Conservation (phyloP, 495 filamentous ascomycete species). For the Penicillium egyptiacum region DNA sequence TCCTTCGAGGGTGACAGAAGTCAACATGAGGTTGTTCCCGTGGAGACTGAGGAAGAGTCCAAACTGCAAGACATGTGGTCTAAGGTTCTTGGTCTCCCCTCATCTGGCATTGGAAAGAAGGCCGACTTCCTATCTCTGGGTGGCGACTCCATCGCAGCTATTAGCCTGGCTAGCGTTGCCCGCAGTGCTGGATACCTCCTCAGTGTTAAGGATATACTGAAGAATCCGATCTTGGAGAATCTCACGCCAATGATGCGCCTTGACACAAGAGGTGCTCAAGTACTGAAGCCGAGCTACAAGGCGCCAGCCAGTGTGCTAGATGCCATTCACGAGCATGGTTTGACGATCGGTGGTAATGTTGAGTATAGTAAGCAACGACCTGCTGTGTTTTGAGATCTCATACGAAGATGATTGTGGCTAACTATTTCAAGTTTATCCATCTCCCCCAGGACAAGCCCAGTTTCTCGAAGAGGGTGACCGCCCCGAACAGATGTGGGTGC, state of each 20-base stretch:
- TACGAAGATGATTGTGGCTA: neutral
- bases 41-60: conserved; percentile 15
- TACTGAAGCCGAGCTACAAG: conserved; percentile 9
- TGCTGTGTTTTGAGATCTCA: neutral
- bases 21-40: neutral
- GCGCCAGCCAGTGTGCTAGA: conserved; percentile 3
- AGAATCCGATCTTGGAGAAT: conserved; percentile 12
- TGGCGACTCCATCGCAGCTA: conserved; percentile 35
- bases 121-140: conserved; percentile 25
- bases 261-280: conserved; percentile 4
- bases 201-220: conserved; percentile 17
- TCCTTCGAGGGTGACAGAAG: neutral
- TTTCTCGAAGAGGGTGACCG: conserved; percentile 22
- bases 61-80: conserved; percentile 22
- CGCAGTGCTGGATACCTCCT: conserved; percentile 11
- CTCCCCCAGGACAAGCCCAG: conserved; percentile 23
- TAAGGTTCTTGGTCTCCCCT: conserved; percentile 13
- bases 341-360: neutral
- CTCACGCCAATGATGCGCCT: conserved; percentile 2
- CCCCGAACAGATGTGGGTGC: conserved; percentile 17
- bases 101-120: conserved; percentile 9
- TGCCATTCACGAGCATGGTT: neutral
- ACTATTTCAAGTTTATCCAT: conserved; percentile 19
- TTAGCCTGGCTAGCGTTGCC: conserved; percentile 20
- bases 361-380: neutral